Percentiles rank a stretch among this genome's conserved stretches.
Conservation (phyloP, 495 filamentous ascomycete species). For the Cudoniella acicularis region DNA sequence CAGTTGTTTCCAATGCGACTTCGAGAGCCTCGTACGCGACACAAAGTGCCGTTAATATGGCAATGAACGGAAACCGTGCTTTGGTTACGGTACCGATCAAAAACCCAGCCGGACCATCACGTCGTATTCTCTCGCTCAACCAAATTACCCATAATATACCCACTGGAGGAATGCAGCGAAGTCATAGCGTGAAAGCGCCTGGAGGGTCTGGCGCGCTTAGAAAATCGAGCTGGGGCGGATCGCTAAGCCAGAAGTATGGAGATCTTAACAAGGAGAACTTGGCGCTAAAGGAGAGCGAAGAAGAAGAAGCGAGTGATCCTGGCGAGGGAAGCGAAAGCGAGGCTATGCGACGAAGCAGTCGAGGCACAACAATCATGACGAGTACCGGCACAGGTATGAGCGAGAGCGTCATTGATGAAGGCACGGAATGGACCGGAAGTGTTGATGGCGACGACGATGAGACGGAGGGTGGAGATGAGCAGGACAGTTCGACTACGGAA, state of each 20-base stretch:
- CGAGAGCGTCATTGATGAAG: constrained; percentile 23
- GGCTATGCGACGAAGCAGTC: constrained; percentile 22
- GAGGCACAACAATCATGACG: constrained; percentile 17
- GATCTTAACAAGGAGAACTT: constrained; percentile 46
- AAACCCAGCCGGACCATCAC: constrained; percentile 37
- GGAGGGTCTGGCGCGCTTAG: constrained; percentile 59
- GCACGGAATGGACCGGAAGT: constrained; percentile 25
- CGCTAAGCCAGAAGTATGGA: constrained; percentile 35
- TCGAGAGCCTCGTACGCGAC: constrained; percentile 14
- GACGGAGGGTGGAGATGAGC: constrained; percentile 4
- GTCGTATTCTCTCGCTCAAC: constrained; percentile 83
- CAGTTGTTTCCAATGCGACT: constrained; percentile 17
- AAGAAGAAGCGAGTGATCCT: constrained; percentile 25
- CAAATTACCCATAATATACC: constrained; percentile 77
- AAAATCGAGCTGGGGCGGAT: constrained; percentile 72
- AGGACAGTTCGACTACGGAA: background rate
- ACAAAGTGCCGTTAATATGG: constrained; percentile 40
- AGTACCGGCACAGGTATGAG: constrained; percentile 15
- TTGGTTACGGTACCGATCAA: constrained; percentile 43
- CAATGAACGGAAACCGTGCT: constrained; percentile 38
- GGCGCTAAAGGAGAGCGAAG: constrained; percentile 42
- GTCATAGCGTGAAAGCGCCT: constrained; percentile 59
- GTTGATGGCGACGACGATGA: constrained; percentile 19
- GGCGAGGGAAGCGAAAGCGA: constrained; percentile 28
- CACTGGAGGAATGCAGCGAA: constrained; percentile 54